These are phyloP conservation scores for Bassia scoparia DNA, from an alignment of 148 eudicot species.

Conservation along the genomic window DNA sequence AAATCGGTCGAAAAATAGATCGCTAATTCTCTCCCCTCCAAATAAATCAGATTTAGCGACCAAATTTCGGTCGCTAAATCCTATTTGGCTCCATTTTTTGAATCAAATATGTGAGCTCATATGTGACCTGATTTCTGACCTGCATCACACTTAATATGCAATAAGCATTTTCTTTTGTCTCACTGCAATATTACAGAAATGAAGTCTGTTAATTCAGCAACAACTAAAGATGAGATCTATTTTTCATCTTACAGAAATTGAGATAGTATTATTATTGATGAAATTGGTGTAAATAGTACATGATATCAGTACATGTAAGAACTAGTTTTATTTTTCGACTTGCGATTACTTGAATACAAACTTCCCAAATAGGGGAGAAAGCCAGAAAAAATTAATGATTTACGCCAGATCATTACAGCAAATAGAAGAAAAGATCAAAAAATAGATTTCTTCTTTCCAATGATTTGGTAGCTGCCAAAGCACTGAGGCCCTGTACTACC, in stretches of 20 bases:
- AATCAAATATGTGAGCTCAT: too few relatives aligned
- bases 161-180: too few relatives aligned
- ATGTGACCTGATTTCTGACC: too few relatives aligned
- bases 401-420: not conserved
- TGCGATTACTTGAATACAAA: not conserved
- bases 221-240: too few relatives aligned
- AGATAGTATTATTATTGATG: not conserved
- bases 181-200: too few relatives aligned
- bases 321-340: not conserved
- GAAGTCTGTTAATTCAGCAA: too few relatives aligned
- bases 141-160: too few relatives aligned
- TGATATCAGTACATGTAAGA: not conserved
- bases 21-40: too few relatives aligned
- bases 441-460: conserved; percentile 19
- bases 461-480: conserved; percentile 49
- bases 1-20: too few relatives aligned
- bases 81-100: too few relatives aligned
- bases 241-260: not conserved
- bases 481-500: conserved; percentile 18
- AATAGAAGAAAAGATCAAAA: not conserved
- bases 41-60: too few relatives aligned
- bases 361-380: not conserved
- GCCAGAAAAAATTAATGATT: not conserved
- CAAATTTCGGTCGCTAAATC: too few relatives aligned
- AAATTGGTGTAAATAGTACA: not conserved